Base-by-base conservation (phyloP, 495 filamentous ascomycete genomes). In the Niebla homalea region DNA sequence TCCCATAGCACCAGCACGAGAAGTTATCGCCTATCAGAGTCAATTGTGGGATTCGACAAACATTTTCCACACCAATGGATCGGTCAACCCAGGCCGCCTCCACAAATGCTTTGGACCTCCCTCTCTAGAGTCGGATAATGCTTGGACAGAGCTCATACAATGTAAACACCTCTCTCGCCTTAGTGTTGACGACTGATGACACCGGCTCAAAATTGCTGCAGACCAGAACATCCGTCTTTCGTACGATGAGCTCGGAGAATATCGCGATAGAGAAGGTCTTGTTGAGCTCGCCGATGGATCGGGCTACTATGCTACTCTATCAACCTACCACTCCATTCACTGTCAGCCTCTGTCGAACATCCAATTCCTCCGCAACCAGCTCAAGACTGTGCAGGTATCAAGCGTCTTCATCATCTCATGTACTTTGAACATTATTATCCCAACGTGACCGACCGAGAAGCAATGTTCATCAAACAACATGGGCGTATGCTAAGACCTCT, bases 241-340 rank as follows among this genome's bases (percentile, higher is more conserved):
- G 85, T 75, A 87, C 94, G 51, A 95, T 82, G 51, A 97, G 79
- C 61, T 97, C 89, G 2, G 90, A 85, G 22, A 95, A 87, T 56
- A 94, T 85, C 41, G 83, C 82, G 36, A 89, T 87, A 42, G 85
- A 90, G 43, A 87, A 73, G 20, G 72, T 78, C 56, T 93, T 85
- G 70, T 94, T 80, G 53, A 96, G 89, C 59, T 80, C 70, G 55
- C 89, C 89, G 61, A 92, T 94, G 35, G 53, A 3, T 55, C 53
- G 16, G 48, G 53, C 21, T 36, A 22, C 25, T 55, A 46, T 25
- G 48, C 39, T 36, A 46, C 39, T 10, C 6, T 52, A 4, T 23
- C 55, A 5, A 40, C 49, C 1, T 54, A 39, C 23, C 55, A 57
- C 39, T 54, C 45, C 22, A 41, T 57, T 3, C 46, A 57, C 39